phyloP scores from a whole-genome alignment of 139 green algal species.

The Trebouxia sp. region DNA sequence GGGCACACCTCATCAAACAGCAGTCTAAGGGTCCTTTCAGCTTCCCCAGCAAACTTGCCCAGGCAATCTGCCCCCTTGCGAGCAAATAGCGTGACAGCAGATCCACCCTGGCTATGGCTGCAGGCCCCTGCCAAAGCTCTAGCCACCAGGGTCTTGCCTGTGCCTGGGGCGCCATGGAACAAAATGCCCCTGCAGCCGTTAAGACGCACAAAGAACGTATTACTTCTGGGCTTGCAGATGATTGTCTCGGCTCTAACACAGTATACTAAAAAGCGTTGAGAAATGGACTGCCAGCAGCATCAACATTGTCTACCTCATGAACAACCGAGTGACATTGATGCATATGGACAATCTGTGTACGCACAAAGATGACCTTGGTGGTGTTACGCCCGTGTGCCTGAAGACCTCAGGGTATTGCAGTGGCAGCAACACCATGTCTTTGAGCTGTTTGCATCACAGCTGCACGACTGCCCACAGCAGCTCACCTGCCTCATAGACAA shows the following conservation, averaged over 20 bases:
- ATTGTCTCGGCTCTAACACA: neutral
- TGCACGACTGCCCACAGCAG: constrained; percentile 50
- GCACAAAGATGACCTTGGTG: too few relatives aligned
- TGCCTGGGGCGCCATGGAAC: constrained; percentile 67
- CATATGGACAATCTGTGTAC: too few relatives aligned
- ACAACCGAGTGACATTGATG: too few relatives aligned
- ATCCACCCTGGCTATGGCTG: constrained; percentile 32
- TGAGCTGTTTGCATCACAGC: constrained; percentile 58
- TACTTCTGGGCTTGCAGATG: too few relatives aligned
- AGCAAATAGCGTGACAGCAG: constrained; percentile 78
- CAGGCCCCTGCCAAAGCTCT: constrained; percentile 69
- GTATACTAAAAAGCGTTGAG: neutral
- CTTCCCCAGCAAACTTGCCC: constrained; percentile 88
- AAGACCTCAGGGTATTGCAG: constrained; percentile 84
- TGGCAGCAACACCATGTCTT: constrained; percentile 84
- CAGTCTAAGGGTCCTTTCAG: constrained; percentile 82
- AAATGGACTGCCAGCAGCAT: neutral
- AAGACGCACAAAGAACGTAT: neutral
- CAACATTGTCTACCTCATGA: neutral
- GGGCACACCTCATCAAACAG: constrained; percentile 76
- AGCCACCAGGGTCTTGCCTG: constrained; percentile 74
- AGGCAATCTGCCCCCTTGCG: constrained; percentile 88
- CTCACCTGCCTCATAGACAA: neutral
- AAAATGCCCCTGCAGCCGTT: constrained; percentile 64
- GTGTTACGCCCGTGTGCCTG: constrained; percentile 53